Conservation (phyloP, 768 basidiomycete species). For the Lepiota subincarnata region DNA sequence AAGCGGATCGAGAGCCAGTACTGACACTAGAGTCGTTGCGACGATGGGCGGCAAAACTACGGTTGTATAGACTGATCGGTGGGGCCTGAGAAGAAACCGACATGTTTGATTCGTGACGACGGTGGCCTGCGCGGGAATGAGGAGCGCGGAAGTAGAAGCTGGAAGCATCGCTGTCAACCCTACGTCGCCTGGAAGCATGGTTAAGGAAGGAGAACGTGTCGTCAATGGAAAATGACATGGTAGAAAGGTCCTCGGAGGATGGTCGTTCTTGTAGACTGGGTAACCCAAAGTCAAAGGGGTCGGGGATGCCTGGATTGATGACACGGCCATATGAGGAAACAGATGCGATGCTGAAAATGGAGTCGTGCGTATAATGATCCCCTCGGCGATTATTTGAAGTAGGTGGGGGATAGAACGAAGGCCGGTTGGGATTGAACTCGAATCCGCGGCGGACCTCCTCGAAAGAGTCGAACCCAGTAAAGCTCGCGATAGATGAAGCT, state of each 20-base stretch:
- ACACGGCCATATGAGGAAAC: conserved; percentile 76
- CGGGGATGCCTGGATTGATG: conserved; percentile 53
- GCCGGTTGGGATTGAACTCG: conserved; percentile 61
- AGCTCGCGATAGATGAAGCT: conserved; percentile 55
- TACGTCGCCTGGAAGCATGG: conserved; percentile 28
- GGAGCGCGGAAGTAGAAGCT: conserved; percentile 70
- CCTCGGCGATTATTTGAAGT: conserved; percentile 26
- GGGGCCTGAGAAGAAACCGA: conserved; percentile 54
- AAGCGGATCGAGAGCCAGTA: conserved; percentile 40
- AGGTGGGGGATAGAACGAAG: conserved; percentile 61
- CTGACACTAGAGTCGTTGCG: conserved; percentile 59
- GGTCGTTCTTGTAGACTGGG: conserved; percentile 52
- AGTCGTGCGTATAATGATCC: conserved; percentile 49
- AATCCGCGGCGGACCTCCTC: conserved; percentile 77
- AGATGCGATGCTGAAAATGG: conserved; percentile 70
- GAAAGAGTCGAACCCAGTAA: conserved; percentile 70
- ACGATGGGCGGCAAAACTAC: conserved; percentile 48
- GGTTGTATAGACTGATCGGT: conserved; percentile 70
- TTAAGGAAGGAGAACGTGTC: conserved; percentile 69
- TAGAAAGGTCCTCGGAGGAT: conserved; percentile 53
- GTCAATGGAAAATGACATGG: conserved; percentile 57
- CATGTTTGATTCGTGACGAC: conserved; percentile 59
- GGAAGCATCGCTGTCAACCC: conserved; percentile 73
- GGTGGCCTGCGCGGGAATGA: conserved; percentile 46
- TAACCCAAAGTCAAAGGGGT: conserved; percentile 73